These are phyloP conservation scores for Tetradesmus obliquus DNA, from an alignment of 139 green algal species.

Conservation along the genomic window DNA sequence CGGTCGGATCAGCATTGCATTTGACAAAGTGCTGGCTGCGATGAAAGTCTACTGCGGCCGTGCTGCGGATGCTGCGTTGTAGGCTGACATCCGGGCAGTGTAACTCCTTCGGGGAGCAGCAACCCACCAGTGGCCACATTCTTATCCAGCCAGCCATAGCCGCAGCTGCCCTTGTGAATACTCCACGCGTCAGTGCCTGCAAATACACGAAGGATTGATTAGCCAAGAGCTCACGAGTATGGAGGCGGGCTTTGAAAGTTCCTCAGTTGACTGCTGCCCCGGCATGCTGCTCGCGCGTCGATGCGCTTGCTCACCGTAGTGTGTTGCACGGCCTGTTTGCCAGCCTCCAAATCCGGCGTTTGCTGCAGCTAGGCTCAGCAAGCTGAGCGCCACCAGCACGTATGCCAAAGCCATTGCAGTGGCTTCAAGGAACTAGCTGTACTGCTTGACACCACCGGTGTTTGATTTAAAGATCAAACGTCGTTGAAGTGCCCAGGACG, in stretches of 20 bases:
- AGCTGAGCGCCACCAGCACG: not conserved
- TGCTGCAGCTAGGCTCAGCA: constrained; percentile 8
- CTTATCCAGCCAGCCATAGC: constrained; percentile 37
- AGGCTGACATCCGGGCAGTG: not conserved
- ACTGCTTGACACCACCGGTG: not conserved
- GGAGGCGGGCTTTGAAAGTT: not conserved
- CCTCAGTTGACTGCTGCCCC: not conserved
- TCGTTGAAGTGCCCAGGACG: not conserved
- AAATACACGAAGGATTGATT: not conserved
- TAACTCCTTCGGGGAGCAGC: not conserved
- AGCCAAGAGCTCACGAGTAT: too few relatives aligned
- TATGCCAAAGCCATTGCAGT: constrained; percentile 16
- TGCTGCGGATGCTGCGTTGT: not conserved
- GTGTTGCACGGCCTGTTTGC: constrained; percentile 32
- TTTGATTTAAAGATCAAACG: not conserved
- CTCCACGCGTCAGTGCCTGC: constrained; percentile 29
- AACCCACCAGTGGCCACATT: constrained; percentile 35
- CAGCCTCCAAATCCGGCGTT: constrained; percentile 24
- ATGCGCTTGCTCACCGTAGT: constrained; percentile 16
- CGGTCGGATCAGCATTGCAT: not conserved
- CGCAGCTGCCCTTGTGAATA: constrained; percentile 39
- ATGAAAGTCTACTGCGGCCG: not conserved
- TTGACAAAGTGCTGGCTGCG: not conserved
- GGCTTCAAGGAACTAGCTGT: not conserved
- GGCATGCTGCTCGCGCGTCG: not conserved